phyloP scores from a whole-genome alignment of 163 green algal genomes.

The Coccomyxa subellipsoidea region DNA sequence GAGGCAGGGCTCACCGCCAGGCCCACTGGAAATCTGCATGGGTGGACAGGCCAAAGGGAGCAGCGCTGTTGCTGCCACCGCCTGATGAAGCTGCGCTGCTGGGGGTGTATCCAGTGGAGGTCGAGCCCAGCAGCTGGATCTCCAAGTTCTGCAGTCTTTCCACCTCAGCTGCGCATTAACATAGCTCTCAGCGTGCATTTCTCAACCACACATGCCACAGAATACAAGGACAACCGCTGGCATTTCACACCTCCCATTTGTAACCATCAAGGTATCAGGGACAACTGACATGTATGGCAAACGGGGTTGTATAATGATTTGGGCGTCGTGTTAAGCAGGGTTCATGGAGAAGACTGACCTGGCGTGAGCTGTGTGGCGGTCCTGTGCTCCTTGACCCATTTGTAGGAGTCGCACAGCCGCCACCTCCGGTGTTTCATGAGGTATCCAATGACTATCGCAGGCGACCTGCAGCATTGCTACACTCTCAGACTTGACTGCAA shows the following conservation, averaged over 20 bases:
- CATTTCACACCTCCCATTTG: not conserved
- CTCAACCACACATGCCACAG: not conserved
- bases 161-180: slow-evolving; percentile 14
- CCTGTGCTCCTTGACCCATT: slow-evolving; percentile 72
- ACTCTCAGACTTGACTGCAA: no score
- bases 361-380: slow-evolving; percentile 8
- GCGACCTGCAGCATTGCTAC: slow-evolving; percentile 43
- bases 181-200: not conserved
- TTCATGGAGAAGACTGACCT: no score
- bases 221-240: not conserved
- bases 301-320: no score
- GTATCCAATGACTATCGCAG: slow-evolving; percentile 68
- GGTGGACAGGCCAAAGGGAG: not conserved
- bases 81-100: not conserved
- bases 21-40: not conserved
- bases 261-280: no score
- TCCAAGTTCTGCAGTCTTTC: slow-evolving; percentile 20
- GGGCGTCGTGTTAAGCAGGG: no score
- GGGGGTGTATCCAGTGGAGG: slow-evolving; percentile 11
- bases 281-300: no score
- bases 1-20: not conserved
- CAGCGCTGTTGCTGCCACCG: not conserved
- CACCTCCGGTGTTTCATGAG: slow-evolving; percentile 72
- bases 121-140: slow-evolving; percentile 14
- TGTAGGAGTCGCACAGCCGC: slow-evolving; percentile 68